A percentile compares a stretch with the other conserved stretches of the same genome.
phyloP scores from a whole-genome alignment of 768 basidiomycete species.

The Russula brevipes region DNA sequence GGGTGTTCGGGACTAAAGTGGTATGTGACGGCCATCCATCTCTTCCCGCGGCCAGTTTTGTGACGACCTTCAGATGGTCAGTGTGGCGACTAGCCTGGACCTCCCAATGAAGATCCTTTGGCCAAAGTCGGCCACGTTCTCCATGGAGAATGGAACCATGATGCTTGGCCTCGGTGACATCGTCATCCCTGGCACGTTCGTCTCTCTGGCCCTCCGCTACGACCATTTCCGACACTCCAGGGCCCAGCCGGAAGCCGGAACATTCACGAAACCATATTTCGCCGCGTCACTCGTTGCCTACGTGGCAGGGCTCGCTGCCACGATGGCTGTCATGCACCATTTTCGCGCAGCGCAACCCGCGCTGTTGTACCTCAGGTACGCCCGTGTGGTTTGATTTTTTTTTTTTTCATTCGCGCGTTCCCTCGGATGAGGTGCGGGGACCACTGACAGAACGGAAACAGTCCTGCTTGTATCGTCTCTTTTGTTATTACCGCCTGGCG shows the following conservation, averaged over 20 bases:
- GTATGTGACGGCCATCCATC: constrained; percentile 41
- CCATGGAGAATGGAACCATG: constrained; percentile 57
- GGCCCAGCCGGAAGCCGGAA: constrained; percentile 22
- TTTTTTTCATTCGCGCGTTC: too few species aligned
- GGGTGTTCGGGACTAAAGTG: constrained; percentile 87
- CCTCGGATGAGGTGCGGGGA: background rate
- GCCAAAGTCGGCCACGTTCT: constrained; percentile 60
- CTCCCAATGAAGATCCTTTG: constrained; percentile 91
- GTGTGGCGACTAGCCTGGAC: constrained; percentile 85
- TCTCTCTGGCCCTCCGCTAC: constrained; percentile 82
- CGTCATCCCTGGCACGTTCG: constrained; percentile 60
- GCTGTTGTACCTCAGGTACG: constrained; percentile 82
- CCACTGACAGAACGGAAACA: constrained; percentile 28
- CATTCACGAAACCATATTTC: constrained; percentile 73
- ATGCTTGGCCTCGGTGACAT: constrained; percentile 94
- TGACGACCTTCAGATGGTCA: constrained; percentile 67
- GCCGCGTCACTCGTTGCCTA: constrained; percentile 64
- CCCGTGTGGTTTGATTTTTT: background rate
- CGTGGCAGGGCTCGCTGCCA: constrained; percentile 60
- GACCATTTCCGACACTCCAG: constrained; percentile 51
- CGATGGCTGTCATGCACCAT: constrained; percentile 82
- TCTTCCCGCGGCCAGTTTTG: too few species aligned
- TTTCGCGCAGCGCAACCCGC: constrained; percentile 82
- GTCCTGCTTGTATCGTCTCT: constrained; percentile 72
- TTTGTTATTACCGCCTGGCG: constrained; percentile 53